Conservation (phyloP, 2,329 filamentous ascomycete genomes). For the Sclerotinia sclerotiorum region DNA sequence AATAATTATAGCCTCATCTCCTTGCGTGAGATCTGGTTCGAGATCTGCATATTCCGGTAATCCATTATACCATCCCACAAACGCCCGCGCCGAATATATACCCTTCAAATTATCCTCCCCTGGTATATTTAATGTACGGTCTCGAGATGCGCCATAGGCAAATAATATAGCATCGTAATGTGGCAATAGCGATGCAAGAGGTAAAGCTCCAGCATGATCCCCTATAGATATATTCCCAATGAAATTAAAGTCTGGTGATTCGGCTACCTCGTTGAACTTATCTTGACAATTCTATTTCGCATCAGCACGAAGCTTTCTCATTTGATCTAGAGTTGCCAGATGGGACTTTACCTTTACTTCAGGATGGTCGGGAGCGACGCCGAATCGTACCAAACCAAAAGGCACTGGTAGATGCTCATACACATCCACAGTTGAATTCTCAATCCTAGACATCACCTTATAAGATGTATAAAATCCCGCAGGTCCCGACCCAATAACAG, state of each 20-base stretch:
- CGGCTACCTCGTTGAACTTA: conserved; percentile 86
- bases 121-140: conserved; percentile 73
- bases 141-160: conserved; percentile 86
- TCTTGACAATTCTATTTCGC: conserved; percentile 80
- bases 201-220: conserved; percentile 52
- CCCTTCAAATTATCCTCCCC: conserved; percentile 73
- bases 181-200: conserved; percentile 65
- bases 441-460: conserved; percentile 74
- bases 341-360: conserved; percentile 77
- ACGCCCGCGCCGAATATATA: conserved; percentile 84
- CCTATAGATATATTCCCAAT: conserved; percentile 87
- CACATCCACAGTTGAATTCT: conserved; percentile 81
- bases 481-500: conserved; percentile 88
- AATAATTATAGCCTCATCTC: conserved; percentile 82
- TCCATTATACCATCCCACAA: conserved; percentile 99
- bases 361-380: conserved; percentile 96
- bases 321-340: conserved; percentile 12
- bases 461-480: conserved; percentile 95
- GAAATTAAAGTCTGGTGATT: conserved; percentile 81
- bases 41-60: conserved; percentile 76
- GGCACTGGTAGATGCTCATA: conserved; percentile 92
- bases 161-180: conserved; percentile 94
- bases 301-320: conserved; percentile 24
- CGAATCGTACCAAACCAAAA: conserved; percentile 88
- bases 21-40: conserved; percentile 68